phyloP scores from a whole-genome alignment of 805 yeast genomes.

The Starmerella sirachaensis region DNA sequence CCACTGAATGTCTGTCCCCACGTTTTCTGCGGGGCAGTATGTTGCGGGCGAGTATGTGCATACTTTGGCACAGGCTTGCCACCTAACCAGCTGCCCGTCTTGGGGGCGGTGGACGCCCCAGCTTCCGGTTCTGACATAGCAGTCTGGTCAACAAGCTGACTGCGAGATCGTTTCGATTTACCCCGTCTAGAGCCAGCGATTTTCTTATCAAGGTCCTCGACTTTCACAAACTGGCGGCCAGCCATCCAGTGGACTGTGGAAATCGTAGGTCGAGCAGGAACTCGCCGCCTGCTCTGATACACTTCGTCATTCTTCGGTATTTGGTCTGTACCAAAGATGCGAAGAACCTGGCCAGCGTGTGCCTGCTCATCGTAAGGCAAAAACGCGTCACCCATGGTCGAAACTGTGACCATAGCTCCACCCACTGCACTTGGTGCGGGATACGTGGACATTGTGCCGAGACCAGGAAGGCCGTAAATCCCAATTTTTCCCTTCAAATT shows the following conservation, averaged over 20 bases:
- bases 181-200: slow-evolving; percentile 69
- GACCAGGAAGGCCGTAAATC: slow-evolving; percentile 21
- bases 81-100: slow-evolving; percentile 10
- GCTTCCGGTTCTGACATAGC: slow-evolving; percentile 8
- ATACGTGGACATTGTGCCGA: slow-evolving; percentile 18
- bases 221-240: slow-evolving; percentile 53
- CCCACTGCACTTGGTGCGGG: slow-evolving; percentile 12
- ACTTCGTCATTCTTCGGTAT: slow-evolving; percentile 35
- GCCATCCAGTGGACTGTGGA: slow-evolving; percentile 77
- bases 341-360: slow-evolving; percentile 40
- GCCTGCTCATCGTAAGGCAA: slow-evolving; percentile 43
- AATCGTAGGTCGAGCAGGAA: slow-evolving; percentile 69
- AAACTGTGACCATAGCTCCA: slow-evolving; percentile 19
- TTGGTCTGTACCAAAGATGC: slow-evolving; percentile 37
- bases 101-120: not conserved
- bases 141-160: slow-evolving; percentile 17
- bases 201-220: slow-evolving; percentile 49
- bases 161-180: slow-evolving; percentile 31
- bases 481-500: slow-evolving; percentile 18
- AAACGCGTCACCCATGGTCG: slow-evolving; percentile 30
- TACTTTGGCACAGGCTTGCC: slow-evolving; percentile 6
- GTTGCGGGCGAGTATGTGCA: slow-evolving; percentile 10
- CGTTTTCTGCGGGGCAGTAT: slow-evolving; percentile 17
- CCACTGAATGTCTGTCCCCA: slow-evolving; percentile 24
- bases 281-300: slow-evolving; percentile 50